Evolutionary conservation across 2,329 filamentous ascomycete species (phyloP).

Genomic region (Microdochium nivale): DNA sequence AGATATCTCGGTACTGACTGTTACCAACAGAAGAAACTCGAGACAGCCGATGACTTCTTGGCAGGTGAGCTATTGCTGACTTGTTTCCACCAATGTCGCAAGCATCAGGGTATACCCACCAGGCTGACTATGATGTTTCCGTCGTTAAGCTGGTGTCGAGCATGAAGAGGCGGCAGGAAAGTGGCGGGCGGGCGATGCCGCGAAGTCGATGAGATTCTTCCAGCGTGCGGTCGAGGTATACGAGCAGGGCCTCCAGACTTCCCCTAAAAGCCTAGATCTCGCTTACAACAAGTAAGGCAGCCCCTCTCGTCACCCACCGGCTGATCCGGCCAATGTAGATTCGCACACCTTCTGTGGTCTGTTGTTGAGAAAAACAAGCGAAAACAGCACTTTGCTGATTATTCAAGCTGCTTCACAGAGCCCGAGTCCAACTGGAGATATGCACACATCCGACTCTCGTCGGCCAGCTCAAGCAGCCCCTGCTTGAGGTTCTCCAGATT

Average conservation of each 20-base stretch:
- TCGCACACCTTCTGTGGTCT: too few species aligned
- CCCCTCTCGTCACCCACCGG: conserved; percentile 4
- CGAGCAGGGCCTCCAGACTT: conserved; percentile 50
- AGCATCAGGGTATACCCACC: too few species aligned
- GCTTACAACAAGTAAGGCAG: conserved; percentile 61
- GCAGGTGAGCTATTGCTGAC: conserved; percentile 32
- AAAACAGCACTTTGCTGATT: conserved; percentile 5
- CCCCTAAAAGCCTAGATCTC: conserved; percentile 57
- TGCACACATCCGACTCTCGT: conserved; percentile 57
- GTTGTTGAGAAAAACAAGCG: too few species aligned
- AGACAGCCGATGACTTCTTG: conserved; percentile 60
- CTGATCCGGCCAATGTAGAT: too few species aligned
- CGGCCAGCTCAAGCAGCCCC: conserved; percentile 44
- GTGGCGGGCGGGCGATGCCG: conserved; percentile 63
- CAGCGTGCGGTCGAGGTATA: conserved; percentile 59
- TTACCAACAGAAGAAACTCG: conserved; percentile 34
- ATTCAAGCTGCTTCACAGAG: conserved; percentile 32
- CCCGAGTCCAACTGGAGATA: conserved; percentile 61
- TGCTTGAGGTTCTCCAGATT: conserved; percentile 45
- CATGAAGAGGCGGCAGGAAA: conserved; percentile 66
- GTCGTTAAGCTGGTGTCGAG: conserved; percentile 48
- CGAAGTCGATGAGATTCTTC: conserved; percentile 48
- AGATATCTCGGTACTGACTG: conserved; percentile 2
- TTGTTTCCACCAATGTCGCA: neutral
- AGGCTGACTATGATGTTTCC: conserved; percentile 1